These are phyloP conservation scores for Domatiomyces catenatus DNA, from an alignment of 2,329 filamentous ascomycete genomes.

Conservation along the genomic window DNA sequence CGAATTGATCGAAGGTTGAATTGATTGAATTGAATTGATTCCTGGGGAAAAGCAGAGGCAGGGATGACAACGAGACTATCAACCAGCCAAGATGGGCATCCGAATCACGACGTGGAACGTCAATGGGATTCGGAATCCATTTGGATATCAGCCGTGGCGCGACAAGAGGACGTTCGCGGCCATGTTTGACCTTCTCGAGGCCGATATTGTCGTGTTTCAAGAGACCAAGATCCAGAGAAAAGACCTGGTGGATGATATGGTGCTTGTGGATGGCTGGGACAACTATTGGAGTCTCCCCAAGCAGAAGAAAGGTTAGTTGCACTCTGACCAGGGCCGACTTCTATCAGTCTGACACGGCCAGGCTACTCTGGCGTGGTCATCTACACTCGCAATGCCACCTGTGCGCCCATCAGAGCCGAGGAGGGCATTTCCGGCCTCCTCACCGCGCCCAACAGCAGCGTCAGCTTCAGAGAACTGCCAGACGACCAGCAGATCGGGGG, in stretches of 20 bases:
- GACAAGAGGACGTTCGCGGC: constrained; percentile 56
- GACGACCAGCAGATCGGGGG: constrained; percentile 67
- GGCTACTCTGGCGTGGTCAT: constrained; percentile 93
- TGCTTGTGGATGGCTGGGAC: constrained; percentile 86
- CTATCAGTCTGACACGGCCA: constrained; percentile 23
- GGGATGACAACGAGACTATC: not conserved
- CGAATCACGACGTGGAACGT: constrained; percentile 83
- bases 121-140: constrained; percentile 72
- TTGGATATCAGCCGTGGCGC: constrained; percentile 71
- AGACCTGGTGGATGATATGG: constrained; percentile 88
- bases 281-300: constrained; percentile 87
- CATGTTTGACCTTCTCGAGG: constrained; percentile 88
- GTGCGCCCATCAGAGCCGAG: constrained; percentile 75
- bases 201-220: constrained; percentile 89
- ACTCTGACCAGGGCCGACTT: not conserved
- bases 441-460: constrained; percentile 54
- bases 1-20: not conserved
- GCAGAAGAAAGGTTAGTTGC: constrained; percentile 67
- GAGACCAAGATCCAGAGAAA: constrained; percentile 93
- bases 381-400: constrained; percentile 77
- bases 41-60: too few species aligned
- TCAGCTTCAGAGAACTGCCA: constrained; percentile 59
- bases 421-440: constrained; percentile 82
- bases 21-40: not conserved
- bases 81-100: constrained; percentile 42